Evolutionary conservation across 2,329 filamentous ascomycete species (phyloP), one percentile per base, ranked within the genome.

Genomic region (Acephala macrosclerotiorum): DNA sequence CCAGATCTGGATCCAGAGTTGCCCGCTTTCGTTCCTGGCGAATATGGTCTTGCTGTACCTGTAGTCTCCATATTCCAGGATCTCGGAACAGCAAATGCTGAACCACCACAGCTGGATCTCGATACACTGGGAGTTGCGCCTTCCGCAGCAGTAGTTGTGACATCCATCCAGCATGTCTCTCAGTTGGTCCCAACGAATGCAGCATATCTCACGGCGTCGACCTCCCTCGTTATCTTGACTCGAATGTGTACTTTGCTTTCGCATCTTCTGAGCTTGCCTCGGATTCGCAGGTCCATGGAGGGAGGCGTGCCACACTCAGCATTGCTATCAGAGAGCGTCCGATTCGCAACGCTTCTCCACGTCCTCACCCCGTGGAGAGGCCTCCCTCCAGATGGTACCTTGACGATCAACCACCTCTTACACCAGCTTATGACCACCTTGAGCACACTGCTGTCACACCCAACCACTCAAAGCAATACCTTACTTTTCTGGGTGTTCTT

Each of bases 141-240:
- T 29, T 26, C 25, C 3, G 18, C 29, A 29, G 49, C 49, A 7
- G 18, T 53, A 12, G 25, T 53, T 16, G 49, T 68, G 38, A 53
- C 25, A 4, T 66, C 66, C 18, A 49, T 70, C 9, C 68, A 68
- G 33, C 63, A 68, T 51, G 63, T 70, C 26, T 68, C 63, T 22
- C 55, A 66, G 26, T 51, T 66, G 5, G 66, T 70, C 0, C 58
- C 66, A 3, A 66, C 59, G 1, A 57, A 61, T 5, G 16, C 59
- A 2, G 58, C 63, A 18, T 68, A 70, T 29, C 57, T 64, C 7
- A 66, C 63, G 9, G 61, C 66, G 2, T 36, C 61, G 9, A 70
- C 56, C 7, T 64, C 61, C 1, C 60, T 62, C 2, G 59, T 65
- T 2, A 65, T 70, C 22, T 26, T 70, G 22, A 66, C 68, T 33